Conservation (phyloP, 2,329 filamentous ascomycete species). For the Xylariaceae sp. region DNA sequence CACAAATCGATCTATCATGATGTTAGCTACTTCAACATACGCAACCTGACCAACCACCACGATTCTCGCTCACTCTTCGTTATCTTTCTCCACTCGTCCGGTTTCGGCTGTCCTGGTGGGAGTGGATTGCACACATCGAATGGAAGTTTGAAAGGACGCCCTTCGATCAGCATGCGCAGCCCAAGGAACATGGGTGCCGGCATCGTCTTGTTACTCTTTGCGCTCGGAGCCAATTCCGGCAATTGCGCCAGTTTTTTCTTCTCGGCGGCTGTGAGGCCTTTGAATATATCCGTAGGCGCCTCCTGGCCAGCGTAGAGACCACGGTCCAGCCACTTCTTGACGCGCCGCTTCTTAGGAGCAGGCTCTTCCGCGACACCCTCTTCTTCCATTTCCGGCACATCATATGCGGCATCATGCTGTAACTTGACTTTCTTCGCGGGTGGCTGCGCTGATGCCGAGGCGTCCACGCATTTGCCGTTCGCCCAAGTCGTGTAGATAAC, state of each 20-base stretch:
- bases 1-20: slow-evolving; percentile 74
- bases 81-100: slow-evolving; percentile 87
- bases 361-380: slow-evolving; percentile 36
- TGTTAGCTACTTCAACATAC: slow-evolving; percentile 31
- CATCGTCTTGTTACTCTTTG: slow-evolving; percentile 54
- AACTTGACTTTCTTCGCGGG: slow-evolving; percentile 16
- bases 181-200: slow-evolving; percentile 78
- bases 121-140: slow-evolving; percentile 87
- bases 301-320: slow-evolving; percentile 86
- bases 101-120: slow-evolving; percentile 80
- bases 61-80: slow-evolving; percentile 68
- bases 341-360: slow-evolving; percentile 41
- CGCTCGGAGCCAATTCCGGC: slow-evolving; percentile 45
- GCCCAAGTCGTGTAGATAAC: slow-evolving; percentile 59
- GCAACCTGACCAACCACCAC: neutral
- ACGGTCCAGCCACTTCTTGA: slow-evolving; percentile 75
- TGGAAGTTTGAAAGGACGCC: slow-evolving; percentile 81
- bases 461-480: slow-evolving; percentile 58
- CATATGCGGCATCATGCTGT: slow-evolving; percentile 31
- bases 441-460: slow-evolving; percentile 28
- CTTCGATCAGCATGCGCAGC: slow-evolving; percentile 63
- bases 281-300: slow-evolving; percentile 43
- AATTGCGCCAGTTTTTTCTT: slow-evolving; percentile 48
- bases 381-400: slow-evolving; percentile 32
- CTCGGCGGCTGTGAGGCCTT: slow-evolving; percentile 47